Base-by-base conservation (phyloP, 1,284 basidiomycete species). In the Salmacisia buchloeana region DNA sequence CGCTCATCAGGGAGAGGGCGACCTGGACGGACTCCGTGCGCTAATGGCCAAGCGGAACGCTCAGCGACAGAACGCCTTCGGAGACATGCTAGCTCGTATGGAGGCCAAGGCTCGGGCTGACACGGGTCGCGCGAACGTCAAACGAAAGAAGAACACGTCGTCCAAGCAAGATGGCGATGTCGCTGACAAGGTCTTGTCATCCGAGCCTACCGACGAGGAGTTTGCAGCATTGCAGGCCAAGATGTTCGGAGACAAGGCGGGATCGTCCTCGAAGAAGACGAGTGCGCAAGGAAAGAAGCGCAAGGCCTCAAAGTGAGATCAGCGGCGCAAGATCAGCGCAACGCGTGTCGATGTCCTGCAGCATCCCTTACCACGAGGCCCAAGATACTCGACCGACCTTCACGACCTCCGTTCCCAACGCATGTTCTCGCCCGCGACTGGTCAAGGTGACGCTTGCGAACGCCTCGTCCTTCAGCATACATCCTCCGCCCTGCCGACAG, bases 21-120 rank as follows among this genome's bases (percentile, higher is more conserved):
- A 70, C 27, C 63, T 76, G 15, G 69, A 65, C 0, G 73, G 66
- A 0, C 62, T 76, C 2, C 64, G 66, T 1, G 70, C 68, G 2
- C 67, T 73, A 27, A 73, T 76, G 60, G 70, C 63, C 41, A 63
- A 66, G 15, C 73, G 74, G 43, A 63, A 69, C 13, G 57, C 60
- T 27, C 68, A 73, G 58, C 62, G 73, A 3, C 67, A 64, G 9
- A 62, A 64, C 0, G 66, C 68, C 21, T 73, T 76, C 36, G 75
- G 73, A 54, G 69, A 69, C 56, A 73, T 76, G 71, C 69, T 76
- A 31, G 64, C 67, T 41, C 71, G 65, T 35, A 43, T 77, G 25
- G 73, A 77, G 61, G 68, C 66, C 1, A 69, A 73, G 58, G 67
- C 66, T n/a, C 67, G 69, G 3, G 63, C 63, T 46, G 70, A 74